Evolutionary conservation across 2,329 filamentous ascomycete genomes (phyloP).

Genomic region (Annulohypoxylon truncatum): DNA sequence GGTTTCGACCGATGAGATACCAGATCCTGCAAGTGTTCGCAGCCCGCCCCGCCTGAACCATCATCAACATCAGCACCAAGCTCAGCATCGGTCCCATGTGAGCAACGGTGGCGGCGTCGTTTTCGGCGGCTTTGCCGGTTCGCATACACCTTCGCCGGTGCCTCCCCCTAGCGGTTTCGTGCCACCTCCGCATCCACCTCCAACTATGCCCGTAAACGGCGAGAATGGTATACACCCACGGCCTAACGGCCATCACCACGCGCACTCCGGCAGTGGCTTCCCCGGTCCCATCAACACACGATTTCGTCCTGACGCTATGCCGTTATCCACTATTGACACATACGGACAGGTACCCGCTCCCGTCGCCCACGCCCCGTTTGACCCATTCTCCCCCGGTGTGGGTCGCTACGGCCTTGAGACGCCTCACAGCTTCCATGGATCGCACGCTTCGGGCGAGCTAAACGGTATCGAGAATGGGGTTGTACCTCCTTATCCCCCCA

Average conservation of each 20-base stretch:
- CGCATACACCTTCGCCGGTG: conserved; percentile 68
- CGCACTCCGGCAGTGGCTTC: conserved; percentile 46
- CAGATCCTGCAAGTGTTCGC: conserved; percentile 40
- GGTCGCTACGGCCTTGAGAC: conserved; percentile 64
- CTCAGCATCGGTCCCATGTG: conserved; percentile 63
- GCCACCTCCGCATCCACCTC: conserved; percentile 60
- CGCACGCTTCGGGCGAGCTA: conserved; percentile 65
- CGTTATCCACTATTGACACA: conserved; percentile 43
- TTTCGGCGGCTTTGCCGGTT: conserved; percentile 66
- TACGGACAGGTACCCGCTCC: conserved; percentile 42
- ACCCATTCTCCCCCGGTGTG: conserved; percentile 50
- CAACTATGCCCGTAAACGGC: conserved; percentile 47
- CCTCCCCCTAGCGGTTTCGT: conserved; percentile 61
- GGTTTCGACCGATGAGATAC: conserved; percentile 38
- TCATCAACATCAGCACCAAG: conserved; percentile 58
- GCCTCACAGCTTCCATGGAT: conserved; percentile 71
- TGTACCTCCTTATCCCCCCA: conserved; percentile 55
- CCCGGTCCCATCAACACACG: conserved; percentile 45
- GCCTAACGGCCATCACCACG: conserved; percentile 45
- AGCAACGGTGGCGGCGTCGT: conserved; percentile 66
- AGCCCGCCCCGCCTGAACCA: conserved; percentile 46
- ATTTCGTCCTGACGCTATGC: conserved; percentile 45
- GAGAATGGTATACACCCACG: conserved; percentile 43
- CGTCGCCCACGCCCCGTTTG: conserved; percentile 47
- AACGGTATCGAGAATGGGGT: conserved; percentile 56